Evolutionary conservation across 2,329 filamentous ascomycete species (phyloP).

Genomic region (Penicillium sp.): DNA sequence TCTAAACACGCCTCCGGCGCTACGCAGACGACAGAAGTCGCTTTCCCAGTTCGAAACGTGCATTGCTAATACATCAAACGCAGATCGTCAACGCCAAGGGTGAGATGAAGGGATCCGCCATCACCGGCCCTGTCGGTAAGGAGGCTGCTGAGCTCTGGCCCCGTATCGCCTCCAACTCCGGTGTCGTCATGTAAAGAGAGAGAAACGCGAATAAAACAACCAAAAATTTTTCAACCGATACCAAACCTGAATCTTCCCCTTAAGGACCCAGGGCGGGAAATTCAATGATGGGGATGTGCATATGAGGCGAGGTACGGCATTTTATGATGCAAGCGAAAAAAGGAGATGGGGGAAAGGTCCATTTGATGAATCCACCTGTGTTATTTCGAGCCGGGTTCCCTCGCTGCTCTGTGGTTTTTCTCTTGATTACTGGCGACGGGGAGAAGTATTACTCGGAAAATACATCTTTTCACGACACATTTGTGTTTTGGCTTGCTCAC

Average conservation of each 20-base stretch:
- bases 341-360: conserved; percentile 17
- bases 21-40: background rate
- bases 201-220: conserved; percentile 25
- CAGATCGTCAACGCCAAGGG: conserved; percentile 99
- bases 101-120: conserved; percentile 99
- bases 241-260: conserved; percentile 21
- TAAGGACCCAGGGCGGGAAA: conserved; percentile 20
- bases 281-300: conserved; percentile 16
- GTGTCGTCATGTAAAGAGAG: conserved; percentile 93
- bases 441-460: conserved; percentile 23
- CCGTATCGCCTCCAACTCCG: conserved; percentile 99
- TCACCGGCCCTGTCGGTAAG: conserved; percentile 98
- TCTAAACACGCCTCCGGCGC: background rate
- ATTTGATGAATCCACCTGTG: conserved; percentile 25
- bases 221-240: conserved; percentile 24
- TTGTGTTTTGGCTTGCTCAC: background rate
- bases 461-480: conserved; percentile 19
- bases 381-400: conserved; percentile 24
- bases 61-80: conserved; percentile 1
- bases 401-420: conserved; percentile 20
- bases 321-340: conserved; percentile 18
- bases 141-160: conserved; percentile 99
- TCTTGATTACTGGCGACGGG: conserved; percentile 21
- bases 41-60: background rate
- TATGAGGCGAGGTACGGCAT: conserved; percentile 16